phyloP scores from a whole-genome alignment of 2,329 filamentous ascomycete genomes.

The Pseudocercospora eumusae region DNA sequence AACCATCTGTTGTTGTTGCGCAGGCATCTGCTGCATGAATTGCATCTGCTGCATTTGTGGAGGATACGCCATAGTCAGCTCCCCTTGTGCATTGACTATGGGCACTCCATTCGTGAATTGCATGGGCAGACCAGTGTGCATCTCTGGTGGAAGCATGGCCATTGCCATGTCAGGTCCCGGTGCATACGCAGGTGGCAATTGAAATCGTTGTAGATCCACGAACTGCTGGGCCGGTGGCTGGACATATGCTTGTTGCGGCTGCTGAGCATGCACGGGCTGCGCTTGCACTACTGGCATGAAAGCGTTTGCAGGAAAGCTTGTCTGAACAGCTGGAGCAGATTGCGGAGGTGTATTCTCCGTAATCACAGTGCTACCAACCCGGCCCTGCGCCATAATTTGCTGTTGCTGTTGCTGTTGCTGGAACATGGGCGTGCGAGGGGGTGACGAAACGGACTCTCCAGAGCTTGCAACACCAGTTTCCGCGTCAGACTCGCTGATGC shows the following conservation, averaged over 20 bases:
- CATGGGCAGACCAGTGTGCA: constrained; percentile 22
- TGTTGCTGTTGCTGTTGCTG: constrained; percentile 28
- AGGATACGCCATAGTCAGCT: constrained; percentile 31
- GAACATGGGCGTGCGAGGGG: constrained; percentile 49
- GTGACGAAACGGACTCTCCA: constrained; percentile 41
- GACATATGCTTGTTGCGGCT: constrained; percentile 25
- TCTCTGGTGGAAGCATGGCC: constrained; percentile 16
- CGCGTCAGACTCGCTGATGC: constrained; percentile 44
- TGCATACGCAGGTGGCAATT: constrained; percentile 19
- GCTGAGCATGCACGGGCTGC: constrained; percentile 19
- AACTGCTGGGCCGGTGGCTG: constrained; percentile 21
- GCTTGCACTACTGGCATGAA: constrained; percentile 37
- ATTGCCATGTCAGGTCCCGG: constrained; percentile 1
- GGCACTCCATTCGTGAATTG: constrained; percentile 34
- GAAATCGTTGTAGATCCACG: constrained; percentile 36
- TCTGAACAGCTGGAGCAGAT: constrained; percentile 53
- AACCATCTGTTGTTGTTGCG: constrained; percentile 18
- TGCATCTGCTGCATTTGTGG: constrained; percentile 30
- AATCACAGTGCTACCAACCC: constrained; percentile 37
- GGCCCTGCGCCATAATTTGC: constrained; percentile 25
- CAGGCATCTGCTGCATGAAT: constrained; percentile 28
- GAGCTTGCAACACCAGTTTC: constrained; percentile 32
- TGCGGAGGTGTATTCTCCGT: constrained; percentile 54
- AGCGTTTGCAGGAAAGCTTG: constrained; percentile 45
- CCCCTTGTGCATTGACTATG: constrained; percentile 31